Base-by-base conservation (phyloP, 805 yeast genomes). In the Torulaspora maleeae region DNA sequence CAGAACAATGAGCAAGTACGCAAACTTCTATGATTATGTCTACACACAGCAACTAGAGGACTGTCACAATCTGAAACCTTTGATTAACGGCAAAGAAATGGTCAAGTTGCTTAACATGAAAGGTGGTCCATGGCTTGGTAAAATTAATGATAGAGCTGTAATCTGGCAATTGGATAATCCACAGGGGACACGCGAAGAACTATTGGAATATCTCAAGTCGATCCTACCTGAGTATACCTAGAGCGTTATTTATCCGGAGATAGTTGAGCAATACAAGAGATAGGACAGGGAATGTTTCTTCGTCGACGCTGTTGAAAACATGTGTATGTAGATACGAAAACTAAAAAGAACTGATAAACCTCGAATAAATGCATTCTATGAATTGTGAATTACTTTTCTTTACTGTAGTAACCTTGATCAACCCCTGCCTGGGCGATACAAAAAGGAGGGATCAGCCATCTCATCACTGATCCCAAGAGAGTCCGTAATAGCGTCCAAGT, bases 121-220 rank as follows among this genome's bases (percentile, higher is more conserved):
- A 58, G 86, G 91, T 0, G 99, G 99, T 0, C 89, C 90, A 5
- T 89, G 97, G 96, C 72, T 91, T 75, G 72, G 78, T 7, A 65
- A 64, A 7, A 65, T 81, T 7, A 74, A 79, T 47, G 78, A 78
- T 5, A 64, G 73, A 36, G 72, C 86, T 5, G 62, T 87, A 27
- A 64, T 72, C 15, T 86, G 90, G 89, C 96, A 90, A 66, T 68
- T 90, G 44, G 89, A 83, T 51, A 64, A 88, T 55, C 95, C 95
- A 0, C 59, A 56, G 0, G 73, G 73, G 7, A 61, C 73, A 0
- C 70, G 67, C 40, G 79, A 75, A 1, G 84, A 84, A 20, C 75
- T 88, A 59, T 48, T 82, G 35, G 74, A 68, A 12, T 76, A 54
- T 50, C 50, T 69, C 13, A 62, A 60, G 45, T 38, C 49, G 1